A percentile compares a stretch with the other conserved stretches of the same genome.
phyloP scores from a whole-genome alignment of 129 eudicot genomes.

The Mikania micrantha region DNA sequence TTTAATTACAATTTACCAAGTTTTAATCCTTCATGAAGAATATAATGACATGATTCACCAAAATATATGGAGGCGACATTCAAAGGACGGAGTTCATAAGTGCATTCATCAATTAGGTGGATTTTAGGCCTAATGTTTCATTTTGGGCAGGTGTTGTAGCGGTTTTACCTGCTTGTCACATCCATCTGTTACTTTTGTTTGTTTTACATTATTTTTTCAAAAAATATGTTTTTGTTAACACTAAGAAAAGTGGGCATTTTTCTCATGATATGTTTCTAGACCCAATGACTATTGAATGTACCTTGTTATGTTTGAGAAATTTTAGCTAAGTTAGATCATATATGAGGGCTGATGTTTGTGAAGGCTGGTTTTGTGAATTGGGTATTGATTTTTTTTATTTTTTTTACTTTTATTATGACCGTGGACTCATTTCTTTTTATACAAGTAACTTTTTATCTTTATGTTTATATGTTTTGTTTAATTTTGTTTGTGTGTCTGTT shows the following conservation, averaged over 20 bases:
- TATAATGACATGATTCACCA: not conserved
- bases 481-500: too few relatives aligned
- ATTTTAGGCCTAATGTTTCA: not conserved
- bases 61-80: not conserved
- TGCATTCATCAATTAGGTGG: not conserved
- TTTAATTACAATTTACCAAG: conserved; percentile 1
- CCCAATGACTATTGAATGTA: not conserved
- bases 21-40: conserved; percentile 8
- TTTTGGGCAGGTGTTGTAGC: not conserved
- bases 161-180: conserved; percentile 8
- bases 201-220: not conserved
- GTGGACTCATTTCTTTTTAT: too few relatives aligned
- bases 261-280: not conserved
- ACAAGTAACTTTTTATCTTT: too few relatives aligned
- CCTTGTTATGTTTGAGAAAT: not conserved
- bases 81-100: not conserved
- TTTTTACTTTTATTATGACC: too few relatives aligned
- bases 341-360: too few relatives aligned
- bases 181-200: conserved; percentile 3
- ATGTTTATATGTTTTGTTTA: too few relatives aligned
- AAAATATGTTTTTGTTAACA: not conserved
- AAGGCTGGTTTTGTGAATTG: too few relatives aligned
- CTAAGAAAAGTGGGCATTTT: conserved; percentile 12
- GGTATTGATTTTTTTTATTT: too few relatives aligned
- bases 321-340: not conserved